Base-by-base conservation (phyloP, 768 basidiomycete genomes). In the Calocera cornea region DNA sequence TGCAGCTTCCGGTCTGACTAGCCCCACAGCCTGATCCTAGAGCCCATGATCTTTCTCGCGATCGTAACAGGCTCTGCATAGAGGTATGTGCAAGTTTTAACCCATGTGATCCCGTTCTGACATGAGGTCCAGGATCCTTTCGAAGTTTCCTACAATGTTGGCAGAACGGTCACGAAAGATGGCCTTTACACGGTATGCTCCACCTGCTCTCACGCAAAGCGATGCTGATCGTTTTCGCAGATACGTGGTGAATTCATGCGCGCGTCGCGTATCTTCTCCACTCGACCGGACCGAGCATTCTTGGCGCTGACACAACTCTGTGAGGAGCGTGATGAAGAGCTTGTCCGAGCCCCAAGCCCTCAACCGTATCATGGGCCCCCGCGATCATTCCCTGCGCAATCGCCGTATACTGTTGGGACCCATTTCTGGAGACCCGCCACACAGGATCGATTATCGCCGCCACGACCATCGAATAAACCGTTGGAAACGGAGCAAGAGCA, bases 191-290 rank as follows among this genome's bases (percentile, higher is more conserved):
- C 91, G 44, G 95, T 95, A 73, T 72, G 84, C 67, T 19, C 12
- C 41, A 22, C 8, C 3, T 75, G 24, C 40, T 36, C 40, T 7
- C 19, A 19, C 5, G 7, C 24, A 7, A 17, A 8, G 24, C 17
- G 8, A 11, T 47, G 5, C 54, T 60, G 54, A 60, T 67, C 49
- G 34, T 27, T 41, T 12, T 54, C 50, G 8, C 71, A 97, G 95
- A 94, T 99, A 73, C 94, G 95, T 16, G 95, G 95, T 10, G 95
- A 98, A 79, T 95, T 99, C 76, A 95, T 95, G 92, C 88, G 95
- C 38, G 95, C 95, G 2, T 87, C 88, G 27, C 83, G 93, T 66
- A 90, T 98, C 67, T 80, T 99, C 36, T 82, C 86, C 12, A 79
- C 82, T 70, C 87, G 88, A 34, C 92, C 90, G 1, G 89, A 89